Evolutionary conservation across 768 basidiomycete species (phyloP).

Genomic region (Tephrocybe rancida): DNA sequence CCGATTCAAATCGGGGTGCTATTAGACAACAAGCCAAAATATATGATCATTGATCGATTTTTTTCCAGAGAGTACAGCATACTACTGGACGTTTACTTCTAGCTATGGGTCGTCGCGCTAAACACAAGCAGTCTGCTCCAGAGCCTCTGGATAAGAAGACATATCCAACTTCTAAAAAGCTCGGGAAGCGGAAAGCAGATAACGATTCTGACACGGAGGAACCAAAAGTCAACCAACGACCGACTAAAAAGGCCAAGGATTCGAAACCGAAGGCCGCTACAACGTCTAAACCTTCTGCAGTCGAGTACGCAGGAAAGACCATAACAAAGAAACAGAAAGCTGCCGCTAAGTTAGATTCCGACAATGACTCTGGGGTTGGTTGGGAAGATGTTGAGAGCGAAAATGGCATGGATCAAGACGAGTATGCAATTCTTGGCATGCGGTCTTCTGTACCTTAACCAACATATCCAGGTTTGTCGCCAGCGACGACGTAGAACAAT

Average conservation of each 20-base stretch:
- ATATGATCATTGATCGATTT: slow-evolving; percentile 24
- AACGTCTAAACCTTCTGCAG: slow-evolving; percentile 6
- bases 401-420: slow-evolving; percentile 39
- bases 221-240: slow-evolving; percentile 30
- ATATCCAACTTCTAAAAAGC: slow-evolving; percentile 51
- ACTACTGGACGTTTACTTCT: not conserved
- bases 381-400: slow-evolving; percentile 68
- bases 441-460: slow-evolving; percentile 37
- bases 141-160: slow-evolving; percentile 50
- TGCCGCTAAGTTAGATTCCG: slow-evolving; percentile 19
- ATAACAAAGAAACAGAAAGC: slow-evolving; percentile 22
- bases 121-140: slow-evolving; percentile 81
- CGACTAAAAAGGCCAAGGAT: slow-evolving; percentile 52
- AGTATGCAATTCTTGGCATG: slow-evolving; percentile 14
- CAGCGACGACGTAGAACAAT: slow-evolving; percentile 39
- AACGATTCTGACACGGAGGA: slow-evolving; percentile 33
- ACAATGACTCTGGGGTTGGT: slow-evolving; percentile 42
- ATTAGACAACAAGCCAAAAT: slow-evolving; percentile 19
- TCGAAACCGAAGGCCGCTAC: slow-evolving; percentile 24
- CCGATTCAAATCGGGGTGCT: slow-evolving; percentile 3
- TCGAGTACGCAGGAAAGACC: slow-evolving; percentile 21
- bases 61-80: slow-evolving; percentile 15
- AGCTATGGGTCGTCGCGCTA: slow-evolving; percentile 81
- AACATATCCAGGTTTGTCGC: slow-evolving; percentile 48
- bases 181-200: slow-evolving; percentile 76